These are phyloP conservation scores for Debaryomyces udenii DNA, from an alignment of 1,139 yeast genomes.

Conservation along the genomic window DNA sequence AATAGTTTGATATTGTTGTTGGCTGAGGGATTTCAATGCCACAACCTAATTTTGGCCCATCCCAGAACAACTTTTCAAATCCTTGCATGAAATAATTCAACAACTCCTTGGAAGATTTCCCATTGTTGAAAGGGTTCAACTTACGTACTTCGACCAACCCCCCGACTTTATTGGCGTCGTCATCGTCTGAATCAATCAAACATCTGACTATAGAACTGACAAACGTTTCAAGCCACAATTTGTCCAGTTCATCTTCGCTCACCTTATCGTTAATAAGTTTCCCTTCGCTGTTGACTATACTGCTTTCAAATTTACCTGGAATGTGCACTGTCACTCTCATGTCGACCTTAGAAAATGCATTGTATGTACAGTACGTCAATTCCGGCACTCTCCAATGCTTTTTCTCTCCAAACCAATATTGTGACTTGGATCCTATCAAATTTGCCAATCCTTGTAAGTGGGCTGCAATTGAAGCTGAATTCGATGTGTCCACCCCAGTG, in stretches of 20 bases:
- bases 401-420: conserved; percentile 65
- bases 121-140: conserved; percentile 59
- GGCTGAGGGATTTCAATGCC: conserved; percentile 72
- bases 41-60: conserved; percentile 69
- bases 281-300: conserved; percentile 52
- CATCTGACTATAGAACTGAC: conserved; percentile 68
- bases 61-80: conserved; percentile 64
- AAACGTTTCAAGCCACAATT: conserved; percentile 69
- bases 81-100: conserved; percentile 60
- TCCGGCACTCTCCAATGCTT: conserved; percentile 77
- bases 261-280: conserved; percentile 44
- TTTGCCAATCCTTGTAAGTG: conserved; percentile 79
- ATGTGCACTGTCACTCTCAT: conserved; percentile 72
- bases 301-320: conserved; percentile 57
- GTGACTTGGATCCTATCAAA: conserved; percentile 58
- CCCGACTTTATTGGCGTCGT: conserved; percentile 53
- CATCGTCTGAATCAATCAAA: conserved; percentile 69
- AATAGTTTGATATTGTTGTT: conserved; percentile 66
- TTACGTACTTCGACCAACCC: conserved; percentile 54
- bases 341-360: conserved; percentile 68
- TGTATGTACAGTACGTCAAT: conserved; percentile 51
- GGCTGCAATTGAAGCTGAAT: conserved; percentile 64
- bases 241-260: conserved; percentile 38
- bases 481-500: conserved; percentile 61
- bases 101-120: conserved; percentile 40